These are phyloP conservation scores for Heliamphora pulchella DNA, from an alignment of 179 eudicot genomes.

Conservation along the genomic window DNA sequence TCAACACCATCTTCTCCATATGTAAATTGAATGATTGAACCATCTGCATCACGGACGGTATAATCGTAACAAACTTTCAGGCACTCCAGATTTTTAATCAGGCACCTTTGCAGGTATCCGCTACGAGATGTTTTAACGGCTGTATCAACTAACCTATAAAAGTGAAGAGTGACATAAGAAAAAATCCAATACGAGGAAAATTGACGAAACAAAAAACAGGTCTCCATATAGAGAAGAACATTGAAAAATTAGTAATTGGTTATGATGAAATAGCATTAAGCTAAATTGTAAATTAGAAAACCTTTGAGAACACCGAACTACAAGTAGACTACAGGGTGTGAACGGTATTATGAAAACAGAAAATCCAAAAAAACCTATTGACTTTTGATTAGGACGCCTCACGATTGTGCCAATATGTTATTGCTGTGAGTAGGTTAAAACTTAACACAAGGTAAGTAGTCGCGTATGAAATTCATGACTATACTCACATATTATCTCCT, in stretches of 20 bases:
- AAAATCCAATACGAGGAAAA: background rate
- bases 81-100: slow-evolving; percentile 83
- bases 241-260: background rate
- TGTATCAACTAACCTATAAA: slow-evolving; percentile 82
- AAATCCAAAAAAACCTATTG: too few relatives aligned
- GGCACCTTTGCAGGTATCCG: slow-evolving; percentile 94
- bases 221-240: background rate
- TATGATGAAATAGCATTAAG: background rate
- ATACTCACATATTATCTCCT: background rate
- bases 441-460: too few relatives aligned
- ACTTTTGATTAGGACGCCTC: too few relatives aligned
- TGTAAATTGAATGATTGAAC: slow-evolving; percentile 83
- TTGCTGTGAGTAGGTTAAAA: too few relatives aligned
- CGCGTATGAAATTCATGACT: too few relatives aligned
- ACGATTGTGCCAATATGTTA: too few relatives aligned
- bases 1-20: slow-evolving; percentile 99
- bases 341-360: too few relatives aligned
- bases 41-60: slow-evolving; percentile 97
- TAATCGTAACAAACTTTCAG: slow-evolving; percentile 88
- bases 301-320: too few relatives aligned
- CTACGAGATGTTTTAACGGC: slow-evolving; percentile 99
- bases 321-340: too few relatives aligned
- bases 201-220: background rate
- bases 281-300: too few relatives aligned
- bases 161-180: slow-evolving; percentile 5